Conservation (phyloP, 1,284 basidiomycete species). For the Ustilago esculenta region DNA sequence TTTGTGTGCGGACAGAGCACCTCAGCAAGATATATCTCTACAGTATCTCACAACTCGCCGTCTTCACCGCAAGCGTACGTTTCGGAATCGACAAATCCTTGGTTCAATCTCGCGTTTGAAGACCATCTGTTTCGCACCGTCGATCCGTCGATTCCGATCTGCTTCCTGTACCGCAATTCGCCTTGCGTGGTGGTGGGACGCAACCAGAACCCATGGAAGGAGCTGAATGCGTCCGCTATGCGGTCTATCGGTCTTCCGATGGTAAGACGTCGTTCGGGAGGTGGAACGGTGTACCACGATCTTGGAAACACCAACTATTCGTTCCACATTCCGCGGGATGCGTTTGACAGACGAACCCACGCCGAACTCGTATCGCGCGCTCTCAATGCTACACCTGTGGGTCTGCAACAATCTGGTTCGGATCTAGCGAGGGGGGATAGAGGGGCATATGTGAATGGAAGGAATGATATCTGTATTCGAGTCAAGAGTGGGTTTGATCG, state of each 20-base stretch:
- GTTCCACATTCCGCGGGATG: slow-evolving; percentile 82
- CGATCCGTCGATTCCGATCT: slow-evolving; percentile 68
- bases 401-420: slow-evolving; percentile 10
- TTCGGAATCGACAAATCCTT: slow-evolving; percentile 83
- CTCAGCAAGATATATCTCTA: background rate
- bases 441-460: slow-evolving; percentile 76
- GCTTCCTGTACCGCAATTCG: slow-evolving; percentile 86
- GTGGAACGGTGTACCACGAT: slow-evolving; percentile 98
- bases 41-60: background rate
- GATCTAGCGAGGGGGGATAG: slow-evolving; percentile 3
- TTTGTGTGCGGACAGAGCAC: too few relatives aligned
- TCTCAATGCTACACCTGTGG: slow-evolving; percentile 71
- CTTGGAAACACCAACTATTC: slow-evolving; percentile 97
- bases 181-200: slow-evolving; percentile 94
- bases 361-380: slow-evolving; percentile 82
- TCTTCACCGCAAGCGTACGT: slow-evolving; percentile 73
- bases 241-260: slow-evolving; percentile 75
- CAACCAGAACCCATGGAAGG: slow-evolving; percentile 99
- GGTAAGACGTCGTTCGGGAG: slow-evolving; percentile 87
- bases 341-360: slow-evolving; percentile 83
- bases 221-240: slow-evolving; percentile 79
- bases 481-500: slow-evolving; percentile 77
- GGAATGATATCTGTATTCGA: slow-evolving; percentile 76
- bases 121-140: slow-evolving; percentile 69
- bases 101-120: slow-evolving; percentile 92